phyloP scores from a whole-genome alignment of 2,329 filamentous ascomycete species.

The Botrytis galanthina region DNA sequence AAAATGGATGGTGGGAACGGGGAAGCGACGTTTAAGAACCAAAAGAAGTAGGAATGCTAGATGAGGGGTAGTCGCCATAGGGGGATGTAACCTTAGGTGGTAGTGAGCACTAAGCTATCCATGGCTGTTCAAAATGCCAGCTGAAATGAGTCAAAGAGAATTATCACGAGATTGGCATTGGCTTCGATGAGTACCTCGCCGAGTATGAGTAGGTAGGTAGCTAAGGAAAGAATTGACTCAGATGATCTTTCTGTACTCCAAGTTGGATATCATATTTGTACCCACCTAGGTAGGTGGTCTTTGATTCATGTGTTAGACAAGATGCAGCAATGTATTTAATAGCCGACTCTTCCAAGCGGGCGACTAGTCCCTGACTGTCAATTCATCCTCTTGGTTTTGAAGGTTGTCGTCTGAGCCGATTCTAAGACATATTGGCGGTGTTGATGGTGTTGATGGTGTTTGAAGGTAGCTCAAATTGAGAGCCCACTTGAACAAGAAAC shows the following conservation, averaged over 20 bases:
- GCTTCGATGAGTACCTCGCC: neutral
- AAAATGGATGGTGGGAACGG: neutral
- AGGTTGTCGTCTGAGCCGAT: slow-evolving; percentile 3
- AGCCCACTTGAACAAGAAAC: no score
- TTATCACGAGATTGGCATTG: neutral
- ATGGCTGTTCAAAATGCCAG: neutral
- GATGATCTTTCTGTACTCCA: neutral
- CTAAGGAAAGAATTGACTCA: neutral
- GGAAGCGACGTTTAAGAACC: neutral
- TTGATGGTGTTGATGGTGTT: neutral
- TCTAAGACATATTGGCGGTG: neutral
- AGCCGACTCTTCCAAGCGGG: neutral
- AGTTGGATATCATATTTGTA: no score
- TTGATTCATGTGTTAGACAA: neutral
- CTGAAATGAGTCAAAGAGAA: neutral
- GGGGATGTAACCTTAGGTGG: neutral
- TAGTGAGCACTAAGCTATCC: neutral
- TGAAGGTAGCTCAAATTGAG: neutral
- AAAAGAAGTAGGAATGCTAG: neutral
- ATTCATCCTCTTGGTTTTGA: neutral
- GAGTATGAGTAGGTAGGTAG: neutral
- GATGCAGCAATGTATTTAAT: neutral
- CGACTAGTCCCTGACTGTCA: neutral
- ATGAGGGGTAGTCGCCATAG: neutral
- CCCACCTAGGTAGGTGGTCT: neutral